Conservation (phyloP, 73 alveolate genomes). For the Chromera velia region DNA sequence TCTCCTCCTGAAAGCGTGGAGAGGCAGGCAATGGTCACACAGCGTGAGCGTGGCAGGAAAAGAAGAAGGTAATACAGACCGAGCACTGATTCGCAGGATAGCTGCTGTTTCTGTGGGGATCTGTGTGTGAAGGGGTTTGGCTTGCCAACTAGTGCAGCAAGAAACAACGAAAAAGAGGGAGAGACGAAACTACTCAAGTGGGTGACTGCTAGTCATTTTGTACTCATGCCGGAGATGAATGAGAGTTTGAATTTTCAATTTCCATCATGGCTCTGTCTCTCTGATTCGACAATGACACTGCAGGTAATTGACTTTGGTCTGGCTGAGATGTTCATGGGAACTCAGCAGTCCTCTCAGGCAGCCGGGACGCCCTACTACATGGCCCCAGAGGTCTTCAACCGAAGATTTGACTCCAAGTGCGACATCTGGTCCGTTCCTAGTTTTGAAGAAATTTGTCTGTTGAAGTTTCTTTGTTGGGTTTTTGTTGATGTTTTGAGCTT, state of each 20-base stretch:
- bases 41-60: too few relatives aligned
- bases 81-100: too few relatives aligned
- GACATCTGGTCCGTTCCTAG: not conserved
- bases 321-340: not conserved
- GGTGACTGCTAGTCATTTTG: not conserved
- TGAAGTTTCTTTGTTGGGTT: too few relatives aligned
- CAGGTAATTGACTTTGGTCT: not conserved
- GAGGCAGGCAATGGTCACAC: too few relatives aligned
- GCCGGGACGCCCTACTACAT: not conserved
- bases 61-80: not conserved
- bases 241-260: too few relatives aligned
- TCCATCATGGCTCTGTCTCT: not conserved
- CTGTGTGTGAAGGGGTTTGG: not conserved
- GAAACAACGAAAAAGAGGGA: too few relatives aligned
- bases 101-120: not conserved
- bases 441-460: too few relatives aligned
- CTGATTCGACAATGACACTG: not conserved
- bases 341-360: not conserved
- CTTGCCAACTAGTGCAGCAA: not conserved
- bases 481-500: too few relatives aligned
- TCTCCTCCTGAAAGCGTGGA: not conserved
- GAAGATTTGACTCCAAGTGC: not conserved
- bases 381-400: not conserved
- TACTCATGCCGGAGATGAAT: too few relatives aligned
- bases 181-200: too few relatives aligned